Percentiles rank a stretch among this genome's conserved stretches.
phyloP scores from a whole-genome alignment of 176 grass and related monocot species.

The Oryza meyeriana region DNA sequence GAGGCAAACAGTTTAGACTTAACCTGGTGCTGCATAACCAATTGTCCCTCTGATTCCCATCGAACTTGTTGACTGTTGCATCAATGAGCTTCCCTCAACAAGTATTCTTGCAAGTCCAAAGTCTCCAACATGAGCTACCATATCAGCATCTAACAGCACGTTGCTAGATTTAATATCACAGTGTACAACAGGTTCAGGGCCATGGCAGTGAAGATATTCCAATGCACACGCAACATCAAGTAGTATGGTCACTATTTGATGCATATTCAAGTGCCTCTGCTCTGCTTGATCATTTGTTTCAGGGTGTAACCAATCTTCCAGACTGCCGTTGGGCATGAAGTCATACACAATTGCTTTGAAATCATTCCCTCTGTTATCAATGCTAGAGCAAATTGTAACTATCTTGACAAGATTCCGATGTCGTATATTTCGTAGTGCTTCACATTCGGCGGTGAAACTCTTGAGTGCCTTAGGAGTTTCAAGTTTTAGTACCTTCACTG shows the following conservation, averaged over 20 bases:
- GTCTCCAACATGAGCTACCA: constrained; percentile 25
- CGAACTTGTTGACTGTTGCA: background rate
- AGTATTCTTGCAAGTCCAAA: constrained; percentile 12
- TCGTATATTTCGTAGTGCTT: background rate
- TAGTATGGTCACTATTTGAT: constrained; percentile 3
- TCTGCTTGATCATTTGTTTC: background rate
- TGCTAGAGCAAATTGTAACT: background rate
- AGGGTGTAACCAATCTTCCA: background rate
- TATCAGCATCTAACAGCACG: constrained; percentile 23
- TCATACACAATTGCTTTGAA: background rate
- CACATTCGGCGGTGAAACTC: constrained; percentile 25
- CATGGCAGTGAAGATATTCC: constrained; percentile 32
- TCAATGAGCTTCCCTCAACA: background rate
- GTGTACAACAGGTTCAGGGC: background rate
- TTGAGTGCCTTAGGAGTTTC: background rate
- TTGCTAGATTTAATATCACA: constrained; percentile 26
- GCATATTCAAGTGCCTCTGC: background rate
- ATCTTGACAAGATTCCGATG: background rate
- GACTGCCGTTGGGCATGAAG: background rate
- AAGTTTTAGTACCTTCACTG: constrained; percentile 25
- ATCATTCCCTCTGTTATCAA: background rate
- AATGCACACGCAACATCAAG: constrained; percentile 31
- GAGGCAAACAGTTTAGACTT: background rate
- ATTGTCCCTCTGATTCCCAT: constrained; percentile 17
- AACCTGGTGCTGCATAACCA: constrained; percentile 25